Evolutionary conservation across 2,329 filamentous ascomycete species (phyloP), one percentile per base, ranked within the genome.

Genomic region (Periconia sp.): DNA sequence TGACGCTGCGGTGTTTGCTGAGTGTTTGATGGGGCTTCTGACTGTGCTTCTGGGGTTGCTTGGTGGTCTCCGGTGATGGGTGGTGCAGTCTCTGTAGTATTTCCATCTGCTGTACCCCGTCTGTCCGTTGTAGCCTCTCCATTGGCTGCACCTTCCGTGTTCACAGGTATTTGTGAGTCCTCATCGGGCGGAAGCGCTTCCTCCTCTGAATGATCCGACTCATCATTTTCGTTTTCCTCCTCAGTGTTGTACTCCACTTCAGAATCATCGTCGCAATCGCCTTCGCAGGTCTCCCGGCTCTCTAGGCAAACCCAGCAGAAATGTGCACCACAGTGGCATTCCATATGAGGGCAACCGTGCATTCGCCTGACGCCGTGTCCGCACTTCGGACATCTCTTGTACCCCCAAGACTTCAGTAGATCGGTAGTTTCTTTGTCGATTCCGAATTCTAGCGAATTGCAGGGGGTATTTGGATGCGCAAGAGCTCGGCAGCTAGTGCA

Each of bases 301-400:
- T 50, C 35, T 24, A 63, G 41, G 40, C 78, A 81, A 6, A 54
- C 50, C 68, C 73, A 81, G 57, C 78, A 81, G 59, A 73, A 80
- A 36, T 78, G 71, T 7, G 74, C 73, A 10, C 77, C 76, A 40
- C 78, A 80, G 11, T 65, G 59, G 43, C 78, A 80, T 38, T 69
- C 58, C 51, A 80, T 73, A 36, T 78, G 74, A 23, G 59, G 56
- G 51, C 78, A 81, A 5, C 78, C 78, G 44, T 54, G 74, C 71
- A 79, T 77, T 39, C 70, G 69, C 48, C 70, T 69, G 12, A 80
- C 59, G 7, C 72, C 77, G n/a, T 73, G 65, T 1, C 69, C 65
- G 46, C 78, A 80, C 40, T 73, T 73, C 0, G 78, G 78, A 40
- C 78, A 81, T 7, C 69, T 65, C 55, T 78, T 80, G 56, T 78